Percentiles rank a stretch among this genome's conserved stretches.
Conservation (phyloP, 768 basidiomycete genomes). For the Thelephora aurantiotincta region DNA sequence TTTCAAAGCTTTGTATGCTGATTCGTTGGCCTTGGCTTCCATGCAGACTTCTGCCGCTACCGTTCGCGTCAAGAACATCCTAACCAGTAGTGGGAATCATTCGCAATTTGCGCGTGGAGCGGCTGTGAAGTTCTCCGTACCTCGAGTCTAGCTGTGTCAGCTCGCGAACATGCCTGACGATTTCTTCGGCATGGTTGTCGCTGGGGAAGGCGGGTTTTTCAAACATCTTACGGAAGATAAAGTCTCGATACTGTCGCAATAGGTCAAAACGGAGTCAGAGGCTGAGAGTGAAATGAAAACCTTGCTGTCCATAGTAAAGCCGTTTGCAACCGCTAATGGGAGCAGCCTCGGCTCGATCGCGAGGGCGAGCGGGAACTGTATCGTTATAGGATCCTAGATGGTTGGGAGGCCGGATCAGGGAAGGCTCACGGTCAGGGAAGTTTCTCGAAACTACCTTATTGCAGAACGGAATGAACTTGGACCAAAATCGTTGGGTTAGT, state of each 20-base stretch:
- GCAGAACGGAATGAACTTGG: conserved; percentile 67
- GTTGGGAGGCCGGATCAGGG: not conserved
- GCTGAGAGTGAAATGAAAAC: conserved; percentile 20
- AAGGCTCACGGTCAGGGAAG: conserved; percentile 1
- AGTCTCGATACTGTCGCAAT: conserved; percentile 53
- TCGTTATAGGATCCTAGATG: conserved; percentile 60
- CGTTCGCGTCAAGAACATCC: conserved; percentile 73
- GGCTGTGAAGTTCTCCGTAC: conserved; percentile 23
- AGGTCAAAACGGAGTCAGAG: conserved; percentile 1
- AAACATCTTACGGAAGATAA: conserved; percentile 82
- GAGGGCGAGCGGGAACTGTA: conserved; percentile 60
- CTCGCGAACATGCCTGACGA: conserved; percentile 56
- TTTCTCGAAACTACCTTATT: conserved; percentile 33
- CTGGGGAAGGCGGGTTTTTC: conserved; percentile 38
- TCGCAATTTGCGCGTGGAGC: not conserved
- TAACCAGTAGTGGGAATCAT: conserved; percentile 12
- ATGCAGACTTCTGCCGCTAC: conserved; percentile 77
- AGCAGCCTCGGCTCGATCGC: conserved; percentile 66
- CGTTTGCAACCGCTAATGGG: conserved; percentile 57
- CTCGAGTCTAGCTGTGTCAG: conserved; percentile 54
- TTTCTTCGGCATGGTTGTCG: conserved; percentile 44
- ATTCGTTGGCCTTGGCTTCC: conserved; percentile 61
- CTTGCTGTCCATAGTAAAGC: conserved; percentile 69
- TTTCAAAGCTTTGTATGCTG: conserved; percentile 57
- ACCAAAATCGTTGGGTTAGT: conserved; percentile 1